Conservation (phyloP, 768 basidiomycete species). For the Auriculariales sp. region DNA sequence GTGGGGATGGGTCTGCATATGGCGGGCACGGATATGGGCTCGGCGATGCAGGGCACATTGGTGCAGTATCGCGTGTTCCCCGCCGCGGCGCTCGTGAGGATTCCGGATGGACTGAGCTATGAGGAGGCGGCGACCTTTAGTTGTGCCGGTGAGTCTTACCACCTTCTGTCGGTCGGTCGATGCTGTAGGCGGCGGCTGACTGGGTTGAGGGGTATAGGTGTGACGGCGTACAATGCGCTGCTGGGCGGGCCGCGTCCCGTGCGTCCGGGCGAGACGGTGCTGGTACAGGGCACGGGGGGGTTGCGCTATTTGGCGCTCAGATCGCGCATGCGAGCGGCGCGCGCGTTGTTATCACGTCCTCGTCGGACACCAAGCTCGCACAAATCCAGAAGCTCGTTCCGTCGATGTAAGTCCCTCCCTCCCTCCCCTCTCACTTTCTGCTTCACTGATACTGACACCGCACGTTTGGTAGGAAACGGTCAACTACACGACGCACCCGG, state of each 20-base stretch:
- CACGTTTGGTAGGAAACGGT: constrained; percentile 26
- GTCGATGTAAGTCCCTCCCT: constrained; percentile 11
- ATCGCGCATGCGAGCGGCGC: constrained; percentile 50
- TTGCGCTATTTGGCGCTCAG: constrained; percentile 31
- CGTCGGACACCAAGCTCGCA: constrained; percentile 48
- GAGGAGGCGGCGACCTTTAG: constrained; percentile 54
- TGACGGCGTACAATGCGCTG: constrained; percentile 52
- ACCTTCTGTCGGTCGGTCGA: no score
- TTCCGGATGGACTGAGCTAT: constrained; percentile 45
- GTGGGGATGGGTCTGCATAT: not conserved
- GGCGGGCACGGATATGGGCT: no score
- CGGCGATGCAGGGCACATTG: not conserved
- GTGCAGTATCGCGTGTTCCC: not conserved
- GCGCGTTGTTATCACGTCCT: constrained; percentile 51
- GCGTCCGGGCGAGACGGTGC: constrained; percentile 43
- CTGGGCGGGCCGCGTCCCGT: constrained; percentile 28
- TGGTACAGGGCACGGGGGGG: constrained; percentile 16
- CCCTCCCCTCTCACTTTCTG: no score
- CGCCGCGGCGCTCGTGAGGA: constrained; percentile 21
- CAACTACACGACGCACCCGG: constrained; percentile 42
- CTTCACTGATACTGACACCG: not conserved
- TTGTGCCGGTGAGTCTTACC: constrained; percentile 21
- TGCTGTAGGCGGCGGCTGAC: not conserved
- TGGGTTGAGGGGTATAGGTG: constrained; percentile 32
- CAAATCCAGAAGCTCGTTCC: constrained; percentile 35